Conservation (phyloP, 176 grass and related monocot species). For the Aegilops umbellulata region DNA sequence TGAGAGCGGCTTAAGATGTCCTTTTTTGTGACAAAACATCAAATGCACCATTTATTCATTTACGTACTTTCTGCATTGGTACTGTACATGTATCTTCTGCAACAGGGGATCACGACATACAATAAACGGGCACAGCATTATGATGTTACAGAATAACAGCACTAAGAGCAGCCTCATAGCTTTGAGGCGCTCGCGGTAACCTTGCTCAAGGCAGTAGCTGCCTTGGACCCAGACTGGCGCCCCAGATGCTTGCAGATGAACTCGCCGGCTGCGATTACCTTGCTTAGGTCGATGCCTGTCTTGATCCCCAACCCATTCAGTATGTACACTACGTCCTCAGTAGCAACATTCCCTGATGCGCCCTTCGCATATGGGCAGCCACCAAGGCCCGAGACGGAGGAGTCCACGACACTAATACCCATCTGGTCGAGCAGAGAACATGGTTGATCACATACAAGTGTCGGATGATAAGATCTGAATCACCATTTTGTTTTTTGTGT, state of each 20-base stretch:
- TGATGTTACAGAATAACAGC: background rate
- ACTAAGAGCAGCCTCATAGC: slow-evolving; percentile 23
- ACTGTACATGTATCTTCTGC: background rate
- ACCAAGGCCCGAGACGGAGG: slow-evolving; percentile 68
- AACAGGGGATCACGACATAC: background rate
- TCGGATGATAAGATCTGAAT: background rate
- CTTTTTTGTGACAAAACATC: background rate
- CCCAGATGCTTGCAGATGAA: slow-evolving; percentile 69
- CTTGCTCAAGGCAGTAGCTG: slow-evolving; percentile 54
- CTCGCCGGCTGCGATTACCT: slow-evolving; percentile 74
- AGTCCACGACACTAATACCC: slow-evolving; percentile 68
- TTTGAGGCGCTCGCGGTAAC: slow-evolving; percentile 46
- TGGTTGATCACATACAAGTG: background rate
- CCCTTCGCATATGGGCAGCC: slow-evolving; percentile 89
- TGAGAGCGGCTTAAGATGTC: background rate
- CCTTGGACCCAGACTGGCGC: slow-evolving; percentile 77
- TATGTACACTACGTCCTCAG: slow-evolving; percentile 90
- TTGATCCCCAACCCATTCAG: slow-evolving; percentile 71
- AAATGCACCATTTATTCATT: background rate
- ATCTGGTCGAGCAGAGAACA: slow-evolving; percentile 51
- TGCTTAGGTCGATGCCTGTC: slow-evolving; percentile 60
- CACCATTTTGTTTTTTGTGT: background rate
- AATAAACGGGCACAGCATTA: background rate
- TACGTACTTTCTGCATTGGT: background rate
- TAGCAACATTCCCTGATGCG: slow-evolving; percentile 76